phyloP scores from a whole-genome alignment of 257 asterid genomes.

The Eucommia ulmoides region DNA sequence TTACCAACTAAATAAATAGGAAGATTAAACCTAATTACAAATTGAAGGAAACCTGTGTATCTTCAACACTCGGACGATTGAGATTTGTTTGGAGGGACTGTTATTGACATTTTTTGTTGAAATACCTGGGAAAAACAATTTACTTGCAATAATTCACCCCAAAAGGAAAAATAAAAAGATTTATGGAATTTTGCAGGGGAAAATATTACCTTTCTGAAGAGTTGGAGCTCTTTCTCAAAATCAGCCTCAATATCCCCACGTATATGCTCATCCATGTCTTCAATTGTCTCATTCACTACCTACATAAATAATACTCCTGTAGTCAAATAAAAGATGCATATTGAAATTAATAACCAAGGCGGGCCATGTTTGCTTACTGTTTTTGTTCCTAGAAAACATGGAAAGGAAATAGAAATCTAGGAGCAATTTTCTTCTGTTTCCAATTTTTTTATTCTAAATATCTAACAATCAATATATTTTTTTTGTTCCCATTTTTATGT shows the following conservation, averaged over 20 bases:
- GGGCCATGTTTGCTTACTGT: too few species aligned
- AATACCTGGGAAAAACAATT: conserved; percentile 37
- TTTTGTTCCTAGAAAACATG: too few species aligned
- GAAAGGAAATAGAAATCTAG: background rate
- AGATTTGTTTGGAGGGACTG: conserved; percentile 24
- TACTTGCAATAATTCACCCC: background rate
- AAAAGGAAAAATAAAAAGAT: conserved; percentile 1
- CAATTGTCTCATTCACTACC: background rate
- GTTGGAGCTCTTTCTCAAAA: conserved; percentile 46
- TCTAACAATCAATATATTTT: background rate
- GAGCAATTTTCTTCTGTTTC: background rate
- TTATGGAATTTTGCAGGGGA: background rate
- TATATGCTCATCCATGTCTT: conserved; percentile 12
- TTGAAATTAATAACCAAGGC: background rate
- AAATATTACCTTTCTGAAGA: conserved; percentile 40
- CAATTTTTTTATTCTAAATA: background rate
- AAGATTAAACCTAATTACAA: background rate
- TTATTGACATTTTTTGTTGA: conserved; percentile 26
- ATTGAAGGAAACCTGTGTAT: background rate
- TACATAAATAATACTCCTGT: background rate
- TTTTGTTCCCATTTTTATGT: background rate
- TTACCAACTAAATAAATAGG: background rate
- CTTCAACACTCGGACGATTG: conserved; percentile 10
- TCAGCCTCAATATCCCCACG: conserved; percentile 18
- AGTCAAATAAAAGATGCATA: background rate